Base-by-base conservation (phyloP, 2,329 filamentous ascomycete species). In the Trichoderma simmonsii region DNA sequence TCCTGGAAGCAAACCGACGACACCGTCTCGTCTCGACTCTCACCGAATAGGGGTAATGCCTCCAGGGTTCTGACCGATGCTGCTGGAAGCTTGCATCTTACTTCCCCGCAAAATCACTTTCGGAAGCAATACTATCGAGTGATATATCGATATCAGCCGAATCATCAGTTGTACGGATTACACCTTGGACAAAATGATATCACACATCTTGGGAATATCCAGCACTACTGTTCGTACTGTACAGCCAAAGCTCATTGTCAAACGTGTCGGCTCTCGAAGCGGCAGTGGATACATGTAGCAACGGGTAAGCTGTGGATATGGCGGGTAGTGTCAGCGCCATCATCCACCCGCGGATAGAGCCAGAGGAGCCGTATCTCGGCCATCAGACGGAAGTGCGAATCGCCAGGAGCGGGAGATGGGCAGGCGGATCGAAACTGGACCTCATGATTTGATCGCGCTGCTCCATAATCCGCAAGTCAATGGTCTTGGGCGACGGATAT, bases 261-360 rank as follows among this genome's bases (percentile, higher is more conserved):
- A 61, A 24, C 36, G 21, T 34, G 24, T 51, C 9, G 24, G 21
- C 39, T n/a, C 43, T 43, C 12, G 8, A 21, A 24, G 15, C 8
- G 32, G 28, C 14, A 51, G 66, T 62, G 57, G 39, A 62, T 34
- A 62, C 32, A 21, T 36, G n/a, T 8, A 15, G 18, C n/a, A 15
- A 18, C 65, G n/a, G 39, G 39, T 54, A 30, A n/a, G 18, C 32
- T 24, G 64, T 57, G 64, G 64, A 56, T 24, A 67, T 54, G 39
- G 39, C 18, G 15, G 3, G 28, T 32, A 48, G 48, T 62, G 43
- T 70, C 56, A 43, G 36, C 39, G 18, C 26, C 56, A 51, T 61
- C 28, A 51, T 54, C 39, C 28, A 62, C 30, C 66, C 66, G 66
- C 57, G 66, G 64, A 67, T 56, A 67, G n/a, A 66, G 30, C 48